These are phyloP conservation scores for Incumbomyces lentus DNA, from an alignment of 2,329 filamentous ascomycete species.

Conservation along the genomic window DNA sequence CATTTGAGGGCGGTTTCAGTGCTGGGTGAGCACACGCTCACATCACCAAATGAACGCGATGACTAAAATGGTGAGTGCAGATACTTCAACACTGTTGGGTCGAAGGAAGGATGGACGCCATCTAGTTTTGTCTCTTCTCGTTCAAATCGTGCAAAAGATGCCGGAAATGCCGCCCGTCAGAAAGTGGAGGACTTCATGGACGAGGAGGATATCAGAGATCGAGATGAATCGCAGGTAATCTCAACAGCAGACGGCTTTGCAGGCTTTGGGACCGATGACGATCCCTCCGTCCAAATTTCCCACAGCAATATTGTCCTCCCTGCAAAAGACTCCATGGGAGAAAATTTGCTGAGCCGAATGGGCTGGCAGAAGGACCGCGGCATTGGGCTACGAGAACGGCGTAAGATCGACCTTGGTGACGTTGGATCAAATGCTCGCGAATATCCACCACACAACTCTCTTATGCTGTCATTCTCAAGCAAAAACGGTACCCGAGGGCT, in stretches of 20 bases:
- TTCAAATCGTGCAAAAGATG: conserved; percentile 62
- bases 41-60: conserved; percentile 23
- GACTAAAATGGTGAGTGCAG: conserved; percentile 39
- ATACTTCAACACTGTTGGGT: conserved; percentile 96
- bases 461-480: conserved; percentile 44
- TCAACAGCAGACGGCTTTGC: conserved; percentile 65
- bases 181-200: conserved; percentile 94
- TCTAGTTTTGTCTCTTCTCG: conserved; percentile 87
- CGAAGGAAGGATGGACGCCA: conserved; percentile 95
- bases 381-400: conserved; percentile 73
- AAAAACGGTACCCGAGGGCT: conserved; percentile 39
- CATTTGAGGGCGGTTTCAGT: conserved; percentile 93
- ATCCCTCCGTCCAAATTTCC: conserved; percentile 40
- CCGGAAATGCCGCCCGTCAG: conserved; percentile 39
- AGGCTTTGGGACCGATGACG: conserved; percentile 59
- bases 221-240: conserved; percentile 64
- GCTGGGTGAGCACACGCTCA: conserved; percentile 60
- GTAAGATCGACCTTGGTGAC: conserved; percentile 46
- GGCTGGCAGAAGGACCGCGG: conserved; percentile 93
- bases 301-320: conserved; percentile 63
- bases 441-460: conserved; percentile 75
- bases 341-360: conserved; percentile 79
- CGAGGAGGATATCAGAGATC: conserved; percentile 84
- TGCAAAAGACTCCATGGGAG: conserved; percentile 74
- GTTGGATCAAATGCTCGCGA: conserved; percentile 49